phyloP scores from a whole-genome alignment of 2,329 filamentous ascomycete genomes.

The Sclerotinia borealis region DNA sequence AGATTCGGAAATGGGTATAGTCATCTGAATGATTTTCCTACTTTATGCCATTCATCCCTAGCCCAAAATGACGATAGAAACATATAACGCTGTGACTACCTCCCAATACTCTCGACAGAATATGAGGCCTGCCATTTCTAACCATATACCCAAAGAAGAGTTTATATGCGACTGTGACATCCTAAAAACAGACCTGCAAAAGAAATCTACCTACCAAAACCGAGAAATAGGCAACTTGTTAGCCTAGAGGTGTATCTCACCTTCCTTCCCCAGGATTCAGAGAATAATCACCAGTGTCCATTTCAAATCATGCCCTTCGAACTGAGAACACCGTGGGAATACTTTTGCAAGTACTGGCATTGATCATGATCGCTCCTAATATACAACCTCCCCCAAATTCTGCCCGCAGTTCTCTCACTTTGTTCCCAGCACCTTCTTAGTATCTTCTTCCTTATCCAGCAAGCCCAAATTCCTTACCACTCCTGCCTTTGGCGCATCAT shows the following conservation, averaged over 20 bases:
- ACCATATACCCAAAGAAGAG: neutral
- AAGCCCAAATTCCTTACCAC: conserved; percentile 85
- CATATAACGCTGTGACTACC: neutral
- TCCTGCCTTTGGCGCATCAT: conserved; percentile 74
- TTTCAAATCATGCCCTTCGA: neutral
- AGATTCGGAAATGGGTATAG: neutral
- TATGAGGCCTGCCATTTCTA: neutral
- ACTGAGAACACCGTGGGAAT: neutral
- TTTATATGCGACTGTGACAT: neutral
- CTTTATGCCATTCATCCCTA: neutral
- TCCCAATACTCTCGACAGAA: neutral
- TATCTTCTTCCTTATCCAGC: conserved; percentile 76
- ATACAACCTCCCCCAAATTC: conserved; percentile 23
- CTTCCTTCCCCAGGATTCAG: neutral
- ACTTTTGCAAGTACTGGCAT: conserved; percentile 2
- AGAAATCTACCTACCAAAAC: neutral
- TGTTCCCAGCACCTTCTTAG: conserved; percentile 47
- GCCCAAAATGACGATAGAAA: neutral
- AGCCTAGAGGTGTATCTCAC: neutral
- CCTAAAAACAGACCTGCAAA: neutral
- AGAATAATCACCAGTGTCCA: neutral
- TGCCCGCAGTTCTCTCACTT: conserved; percentile 24
- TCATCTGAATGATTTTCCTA: neutral
- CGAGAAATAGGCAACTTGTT: neutral
- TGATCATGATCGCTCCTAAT: conserved; percentile 22